Conservation (phyloP, 1,139 yeast genomes). For the Geotrichum candidum region DNA sequence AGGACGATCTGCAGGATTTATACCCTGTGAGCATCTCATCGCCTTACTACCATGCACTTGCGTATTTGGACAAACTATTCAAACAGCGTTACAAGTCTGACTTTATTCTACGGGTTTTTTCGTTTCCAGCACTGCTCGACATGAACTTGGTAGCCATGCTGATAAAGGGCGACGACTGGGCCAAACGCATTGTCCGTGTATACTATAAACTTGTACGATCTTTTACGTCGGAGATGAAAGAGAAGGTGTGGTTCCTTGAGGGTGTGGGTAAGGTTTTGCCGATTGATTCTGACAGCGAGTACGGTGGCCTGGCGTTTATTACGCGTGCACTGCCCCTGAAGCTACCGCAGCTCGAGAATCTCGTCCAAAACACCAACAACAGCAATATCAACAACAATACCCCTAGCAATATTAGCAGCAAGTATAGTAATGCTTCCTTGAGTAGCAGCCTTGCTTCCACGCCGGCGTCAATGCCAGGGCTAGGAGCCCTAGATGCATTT, state of each 20-base stretch:
- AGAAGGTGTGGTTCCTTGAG: constrained; percentile 88
- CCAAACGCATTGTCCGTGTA: constrained; percentile 84
- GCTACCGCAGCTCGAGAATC: background rate
- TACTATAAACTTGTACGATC: constrained; percentile 76
- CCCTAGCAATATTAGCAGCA: background rate
- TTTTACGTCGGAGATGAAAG: constrained; percentile 81
- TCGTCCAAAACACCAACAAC: background rate
- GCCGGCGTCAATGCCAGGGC: background rate
- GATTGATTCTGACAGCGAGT: constrained; percentile 35
- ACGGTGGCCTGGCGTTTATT: constrained; percentile 37
- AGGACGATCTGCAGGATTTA: constrained; percentile 73
- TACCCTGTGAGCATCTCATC: constrained; percentile 80
- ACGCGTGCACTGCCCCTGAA: constrained; percentile 28
- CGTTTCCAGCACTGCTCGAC: constrained; percentile 88
- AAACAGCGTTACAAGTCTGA: constrained; percentile 74
- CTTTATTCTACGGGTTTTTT: constrained; percentile 79
- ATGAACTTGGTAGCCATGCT: constrained; percentile 66
- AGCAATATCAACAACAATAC: background rate
- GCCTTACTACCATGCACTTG: constrained; percentile 79
- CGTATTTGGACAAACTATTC: constrained; percentile 77
- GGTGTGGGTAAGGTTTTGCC: constrained; percentile 78
- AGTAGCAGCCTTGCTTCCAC: background rate
- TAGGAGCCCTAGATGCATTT: background rate
- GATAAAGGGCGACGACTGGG: constrained; percentile 77
- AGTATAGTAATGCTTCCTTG: background rate